A percentile compares a stretch with the other conserved stretches of the same genome.
Conservation (phyloP, 83 land plant genomes). For the Isoetes engelmannii region DNA sequence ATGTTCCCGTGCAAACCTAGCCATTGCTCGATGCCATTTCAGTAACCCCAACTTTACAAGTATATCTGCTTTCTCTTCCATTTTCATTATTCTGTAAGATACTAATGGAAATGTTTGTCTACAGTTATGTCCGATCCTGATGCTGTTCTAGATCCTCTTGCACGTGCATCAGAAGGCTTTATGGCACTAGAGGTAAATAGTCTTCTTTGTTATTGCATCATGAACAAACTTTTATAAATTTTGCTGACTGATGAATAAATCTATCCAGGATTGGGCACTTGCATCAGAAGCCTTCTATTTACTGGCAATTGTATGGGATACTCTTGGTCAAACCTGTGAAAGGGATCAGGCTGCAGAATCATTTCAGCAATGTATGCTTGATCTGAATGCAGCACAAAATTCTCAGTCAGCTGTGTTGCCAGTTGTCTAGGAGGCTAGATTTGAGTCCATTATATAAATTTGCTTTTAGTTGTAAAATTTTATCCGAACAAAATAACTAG, state of each 20-base stretch:
- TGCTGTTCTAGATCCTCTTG: constrained; percentile 55
- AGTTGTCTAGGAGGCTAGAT: background rate
- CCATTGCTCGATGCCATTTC: constrained; percentile 74
- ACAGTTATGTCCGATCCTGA: constrained; percentile 58
- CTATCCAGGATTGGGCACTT: constrained; percentile 64
- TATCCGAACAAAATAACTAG: too few relatives aligned
- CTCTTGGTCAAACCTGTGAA: constrained; percentile 53
- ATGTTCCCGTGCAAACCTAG: constrained; percentile 63
- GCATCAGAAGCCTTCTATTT: constrained; percentile 80
- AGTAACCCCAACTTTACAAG: constrained; percentile 64
- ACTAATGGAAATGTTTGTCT: constrained; percentile 7
- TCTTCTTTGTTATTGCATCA: background rate
- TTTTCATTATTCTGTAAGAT: constrained; percentile 9
- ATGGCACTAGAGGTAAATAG: constrained; percentile 56
- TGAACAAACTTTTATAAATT: background rate
- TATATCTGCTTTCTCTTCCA: constrained; percentile 11
- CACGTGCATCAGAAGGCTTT: constrained; percentile 67
- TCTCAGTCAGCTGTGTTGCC: constrained; percentile 18
- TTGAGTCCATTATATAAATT: too few relatives aligned
- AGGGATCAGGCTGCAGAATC: constrained; percentile 74
- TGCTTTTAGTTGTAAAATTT: too few relatives aligned
- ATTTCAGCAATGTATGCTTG: constrained; percentile 44
- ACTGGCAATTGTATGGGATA: constrained; percentile 57
- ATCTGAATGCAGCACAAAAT: constrained; percentile 13
- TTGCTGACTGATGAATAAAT: background rate